Conservation (phyloP, 2,329 filamentous ascomycete genomes). For the Colletotrichum neosansevieriae region DNA sequence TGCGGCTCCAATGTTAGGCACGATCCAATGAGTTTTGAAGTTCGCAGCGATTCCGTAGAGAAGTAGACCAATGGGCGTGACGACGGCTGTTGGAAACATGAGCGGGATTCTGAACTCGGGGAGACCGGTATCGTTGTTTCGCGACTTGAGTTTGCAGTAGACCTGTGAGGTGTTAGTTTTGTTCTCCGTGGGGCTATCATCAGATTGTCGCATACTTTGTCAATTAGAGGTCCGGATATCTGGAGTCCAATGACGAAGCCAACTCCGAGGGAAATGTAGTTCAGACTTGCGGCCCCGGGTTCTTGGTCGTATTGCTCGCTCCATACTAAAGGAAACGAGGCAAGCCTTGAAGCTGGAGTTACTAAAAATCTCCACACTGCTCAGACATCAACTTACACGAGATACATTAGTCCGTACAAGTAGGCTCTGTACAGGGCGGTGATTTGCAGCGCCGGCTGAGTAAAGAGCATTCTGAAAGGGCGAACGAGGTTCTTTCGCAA, state of each 20-base stretch:
- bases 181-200: neutral
- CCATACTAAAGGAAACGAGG: constrained; percentile 65
- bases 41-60: constrained; percentile 62
- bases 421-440: constrained; percentile 62
- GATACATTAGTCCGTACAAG: constrained; percentile 66
- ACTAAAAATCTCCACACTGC: rapidly evolving
- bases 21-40: constrained; percentile 59
- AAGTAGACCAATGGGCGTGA: constrained; percentile 63
- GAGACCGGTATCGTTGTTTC: constrained; percentile 45
- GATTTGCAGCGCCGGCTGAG: constrained; percentile 63
- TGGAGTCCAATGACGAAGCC: constrained; percentile 67
- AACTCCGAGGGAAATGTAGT: constrained; percentile 65
- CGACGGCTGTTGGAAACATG: constrained; percentile 50
- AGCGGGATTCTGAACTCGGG: constrained; percentile 52
- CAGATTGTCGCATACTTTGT: constrained; percentile 43
- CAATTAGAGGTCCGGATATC: constrained; percentile 58
- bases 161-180: constrained; percentile 40
- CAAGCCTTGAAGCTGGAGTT: constrained; percentile 49
- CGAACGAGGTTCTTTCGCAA: constrained; percentile 53
- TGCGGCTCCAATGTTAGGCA: constrained; percentile 69
- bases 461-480: constrained; percentile 61
- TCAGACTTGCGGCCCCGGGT: constrained; percentile 60
- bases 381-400: constrained; percentile 50
- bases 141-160: constrained; percentile 45
- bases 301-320: constrained; percentile 60